Base-by-base conservation (phyloP, 805 yeast genomes). In the Cyberlindnera mycetangii region DNA sequence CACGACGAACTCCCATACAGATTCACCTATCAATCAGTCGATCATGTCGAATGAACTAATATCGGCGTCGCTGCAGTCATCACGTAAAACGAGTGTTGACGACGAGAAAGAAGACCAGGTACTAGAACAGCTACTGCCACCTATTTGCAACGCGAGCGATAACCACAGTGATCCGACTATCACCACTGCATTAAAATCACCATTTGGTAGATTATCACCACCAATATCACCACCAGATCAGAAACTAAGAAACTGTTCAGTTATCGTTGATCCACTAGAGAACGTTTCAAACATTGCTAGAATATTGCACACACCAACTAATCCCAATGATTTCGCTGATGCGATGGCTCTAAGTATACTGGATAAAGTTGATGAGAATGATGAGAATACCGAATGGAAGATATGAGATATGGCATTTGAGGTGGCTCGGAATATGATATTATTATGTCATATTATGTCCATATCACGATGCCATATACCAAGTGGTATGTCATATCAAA, bases 281-380 rank as follows among this genome's bases (percentile, higher is more conserved):
- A 35, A 35, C 7, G 21, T 35, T 4, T 22, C 19, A 3, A 35
- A 35, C 7, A 25, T 35, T 4, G 27, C 19, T n/a, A 28, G 20
- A 20, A 36, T 18, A 6, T 14, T 25, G n/a, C 6, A 20, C 15
- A 19, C 25, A 9, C 7, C 36, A 32, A 34, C 27, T 10, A 21
- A 4, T 34, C 24, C 41, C 7, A 48, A 54, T 32, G 61, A 54
- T 40, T 44, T 50, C 28, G 61, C 62, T 2, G 62, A 59, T 43
- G 62, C 60, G 2, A 50, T 59, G 55, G 62, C 62, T 2, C 21
- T 47, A 20, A 59, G 61, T 22, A 59, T 59, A 17, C 37, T 59
- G 47, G 56, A 59, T 17, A 54, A 53, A 41, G 59, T 59, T 10
- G 60, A 55, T 33, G 52, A 39, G 8, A 31, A 32, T 15, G 43